Conservation (phyloP, 1,139 yeast genomes). For the Saccharomyces pastorianus region DNA sequence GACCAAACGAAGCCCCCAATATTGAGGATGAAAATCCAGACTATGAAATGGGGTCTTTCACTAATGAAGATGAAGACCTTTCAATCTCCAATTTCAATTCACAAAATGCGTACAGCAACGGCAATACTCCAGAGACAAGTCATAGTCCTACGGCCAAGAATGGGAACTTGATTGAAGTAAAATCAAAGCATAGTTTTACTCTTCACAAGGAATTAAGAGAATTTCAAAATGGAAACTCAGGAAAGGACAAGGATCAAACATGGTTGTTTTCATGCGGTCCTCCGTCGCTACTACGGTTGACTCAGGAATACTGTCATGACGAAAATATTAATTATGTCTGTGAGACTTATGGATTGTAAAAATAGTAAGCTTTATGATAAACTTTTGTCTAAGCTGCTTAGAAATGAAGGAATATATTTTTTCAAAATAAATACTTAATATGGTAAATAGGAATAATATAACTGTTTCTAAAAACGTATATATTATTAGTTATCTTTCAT, state of each 20-base stretch:
- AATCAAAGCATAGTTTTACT: slow-evolving; percentile 2
- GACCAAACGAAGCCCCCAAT: background rate
- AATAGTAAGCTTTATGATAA: too few species aligned
- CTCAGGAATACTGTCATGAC: slow-evolving; percentile 1
- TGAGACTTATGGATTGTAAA: slow-evolving; percentile 5
- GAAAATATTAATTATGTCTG: slow-evolving; percentile 4
- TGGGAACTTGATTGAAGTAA: background rate
- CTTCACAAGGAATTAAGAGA: slow-evolving; percentile 7
- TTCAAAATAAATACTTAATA: too few species aligned
- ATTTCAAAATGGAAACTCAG: background rate
- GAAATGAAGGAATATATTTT: too few species aligned
- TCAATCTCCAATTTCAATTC: background rate
- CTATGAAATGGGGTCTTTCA: slow-evolving; percentile 2
- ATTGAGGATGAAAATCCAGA: background rate
- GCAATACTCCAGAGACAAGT: background rate
- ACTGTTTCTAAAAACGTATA: too few species aligned
- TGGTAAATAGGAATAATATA: too few species aligned
- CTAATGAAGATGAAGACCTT: background rate
- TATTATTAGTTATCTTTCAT: too few species aligned
- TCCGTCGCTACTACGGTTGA: slow-evolving; percentile 4
- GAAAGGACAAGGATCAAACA: background rate
- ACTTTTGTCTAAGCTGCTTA: too few species aligned
- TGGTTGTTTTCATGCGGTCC: slow-evolving; percentile 16
- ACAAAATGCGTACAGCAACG: background rate
- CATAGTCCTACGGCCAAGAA: background rate